These are phyloP conservation scores for Lecanosticta acicola DNA, from an alignment of 2,329 filamentous ascomycete genomes.

Conservation along the genomic window DNA sequence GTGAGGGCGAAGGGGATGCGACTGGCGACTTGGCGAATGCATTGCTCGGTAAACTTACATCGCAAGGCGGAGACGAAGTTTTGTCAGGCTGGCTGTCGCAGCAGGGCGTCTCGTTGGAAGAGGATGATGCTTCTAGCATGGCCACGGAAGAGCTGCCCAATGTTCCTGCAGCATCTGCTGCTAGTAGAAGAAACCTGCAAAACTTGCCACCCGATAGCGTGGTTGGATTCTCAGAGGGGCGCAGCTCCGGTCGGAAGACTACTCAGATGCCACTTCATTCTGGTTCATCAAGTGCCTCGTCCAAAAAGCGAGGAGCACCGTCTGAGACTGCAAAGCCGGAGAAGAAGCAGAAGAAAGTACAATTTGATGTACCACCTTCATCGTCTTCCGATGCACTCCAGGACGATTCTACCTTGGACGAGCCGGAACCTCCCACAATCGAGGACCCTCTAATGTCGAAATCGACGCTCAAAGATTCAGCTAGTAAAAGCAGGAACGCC, in stretches of 20 bases:
- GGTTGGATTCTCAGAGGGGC: constrained; percentile 4
- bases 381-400: background rate
- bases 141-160: constrained; percentile 32
- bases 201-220: constrained; percentile 16
- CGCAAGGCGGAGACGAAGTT: constrained; percentile 23
- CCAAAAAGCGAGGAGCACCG: constrained; percentile 9
- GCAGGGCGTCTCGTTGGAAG: constrained; percentile 29
- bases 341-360: constrained; percentile 15
- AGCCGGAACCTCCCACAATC: constrained; percentile 2
- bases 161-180: constrained; percentile 12
- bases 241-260: background rate
- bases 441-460: constrained; percentile 11
- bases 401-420: background rate
- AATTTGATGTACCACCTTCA: constrained; percentile 10
- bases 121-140: constrained; percentile 25
- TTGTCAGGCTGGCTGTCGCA: constrained; percentile 30
- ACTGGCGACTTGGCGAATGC: constrained; percentile 39
- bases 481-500: background rate
- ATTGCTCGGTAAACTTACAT: constrained; percentile 34
- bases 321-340: constrained; percentile 2
- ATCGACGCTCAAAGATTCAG: background rate
- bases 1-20: constrained; percentile 37
- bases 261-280: constrained; percentile 15
- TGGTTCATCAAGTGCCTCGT: constrained; percentile 9
- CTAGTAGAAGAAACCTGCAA: constrained; percentile 1